Base-by-base conservation (phyloP, 441 rosid genomes). In the Brassica hybrid region DNA sequence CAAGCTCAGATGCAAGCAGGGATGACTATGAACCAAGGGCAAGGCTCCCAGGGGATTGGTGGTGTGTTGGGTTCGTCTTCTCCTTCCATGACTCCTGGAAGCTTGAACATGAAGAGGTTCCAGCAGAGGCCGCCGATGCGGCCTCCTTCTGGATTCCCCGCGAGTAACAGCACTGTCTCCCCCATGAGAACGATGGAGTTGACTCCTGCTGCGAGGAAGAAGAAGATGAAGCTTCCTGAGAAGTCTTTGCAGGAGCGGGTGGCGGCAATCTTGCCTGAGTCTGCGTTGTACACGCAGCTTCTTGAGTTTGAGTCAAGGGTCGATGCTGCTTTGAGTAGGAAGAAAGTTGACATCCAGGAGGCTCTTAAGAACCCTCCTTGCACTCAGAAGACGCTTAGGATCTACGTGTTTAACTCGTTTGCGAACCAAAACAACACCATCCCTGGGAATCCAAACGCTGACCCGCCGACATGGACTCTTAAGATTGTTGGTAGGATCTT, bases 261-360 rank as follows among this genome's bases (percentile, higher is more conserved):
- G 67, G 97, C 99, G 0, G 94, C 97, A 0, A 88, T 95, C 82
- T 83, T 95, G 45, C 99, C 99, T 0, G 98, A 95, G 84, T 95
- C 99, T 74, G 96, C 96, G 67, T 79, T 93, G 52, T 95, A 95
- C 76, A 93, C 98, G 3, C 99, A 91, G 85, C 89, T 95, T 77
- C 97, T 95, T 71, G 99, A 95, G 84, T 93, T 90, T 71, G 99
- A 95, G 87, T 78, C 94, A 25, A 88, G 93, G 52, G 91, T 93
- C 2, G 99, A 91, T 90, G 89, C 95, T 78, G 94, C 94, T 7
- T 82, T 95, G 65, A 75, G 87, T 23, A 88, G 97, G 74, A 95
- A 95, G 93, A 95, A 93, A 84, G 88, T 94, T 73, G 99, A 95
- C 77, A 93, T 95, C 75, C 97, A 95, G 81, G 98, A 95, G 74